Conservation (phyloP, 768 basidiomycete genomes). For the Lactarius tabidus region DNA sequence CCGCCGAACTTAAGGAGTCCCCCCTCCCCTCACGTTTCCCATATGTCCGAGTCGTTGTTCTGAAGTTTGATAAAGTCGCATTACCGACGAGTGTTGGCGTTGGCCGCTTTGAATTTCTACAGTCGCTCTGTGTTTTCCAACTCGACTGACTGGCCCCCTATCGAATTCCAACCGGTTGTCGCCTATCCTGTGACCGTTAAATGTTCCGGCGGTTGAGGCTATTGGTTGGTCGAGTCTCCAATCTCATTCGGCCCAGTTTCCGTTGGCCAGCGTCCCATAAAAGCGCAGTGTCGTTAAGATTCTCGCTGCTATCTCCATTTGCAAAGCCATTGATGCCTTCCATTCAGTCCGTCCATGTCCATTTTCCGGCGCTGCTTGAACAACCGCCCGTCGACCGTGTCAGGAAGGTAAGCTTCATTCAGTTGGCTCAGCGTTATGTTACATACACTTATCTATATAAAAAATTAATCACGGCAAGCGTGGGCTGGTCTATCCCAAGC, state of each 20-base stretch:
- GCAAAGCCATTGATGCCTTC: constrained; percentile 21
- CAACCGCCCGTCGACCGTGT: constrained; percentile 34
- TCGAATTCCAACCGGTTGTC: constrained; percentile 4
- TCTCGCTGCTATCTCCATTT: constrained; percentile 22
- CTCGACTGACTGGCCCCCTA: constrained; percentile 3
- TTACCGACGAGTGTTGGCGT: constrained; percentile 3
- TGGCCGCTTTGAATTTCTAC: constrained; percentile 7
- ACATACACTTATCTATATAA: constrained; percentile 17
- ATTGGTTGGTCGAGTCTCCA: constrained; percentile 13
- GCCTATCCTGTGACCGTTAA: not conserved
- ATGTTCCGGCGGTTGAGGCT: constrained; percentile 8
- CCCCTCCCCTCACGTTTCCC: not conserved
- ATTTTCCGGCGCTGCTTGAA: constrained; percentile 33
- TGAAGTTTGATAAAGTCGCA: not conserved
- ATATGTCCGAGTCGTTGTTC: not conserved
- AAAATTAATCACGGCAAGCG: constrained; percentile 20
- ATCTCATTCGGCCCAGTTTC: constrained; percentile 13
- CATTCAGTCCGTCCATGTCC: constrained; percentile 30
- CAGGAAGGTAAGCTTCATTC: constrained; percentile 30
- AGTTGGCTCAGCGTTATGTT: constrained; percentile 3
- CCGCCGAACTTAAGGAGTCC: not conserved
- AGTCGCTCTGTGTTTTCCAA: not conserved
- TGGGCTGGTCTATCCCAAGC: constrained; percentile 38
- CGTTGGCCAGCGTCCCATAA: constrained; percentile 10
- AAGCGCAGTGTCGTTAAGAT: constrained; percentile 15